Evolutionary conservation across 495 filamentous ascomycete species (phyloP), one percentile per base, ranked within the genome.

Genomic region (Aspergillus mulundensis): DNA sequence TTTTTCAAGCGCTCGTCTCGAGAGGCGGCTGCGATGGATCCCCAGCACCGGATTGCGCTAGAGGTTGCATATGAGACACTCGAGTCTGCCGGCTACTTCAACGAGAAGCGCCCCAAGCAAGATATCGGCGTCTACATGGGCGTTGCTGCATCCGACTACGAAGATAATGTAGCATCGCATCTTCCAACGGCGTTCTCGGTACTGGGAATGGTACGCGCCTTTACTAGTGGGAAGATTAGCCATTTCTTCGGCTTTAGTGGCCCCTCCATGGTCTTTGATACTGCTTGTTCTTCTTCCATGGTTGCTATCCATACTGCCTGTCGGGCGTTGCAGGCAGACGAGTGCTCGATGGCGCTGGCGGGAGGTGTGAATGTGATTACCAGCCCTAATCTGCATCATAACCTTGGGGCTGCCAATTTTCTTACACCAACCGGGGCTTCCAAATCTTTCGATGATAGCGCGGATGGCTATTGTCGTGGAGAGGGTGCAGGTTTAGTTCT

Each of bases 1-100:
- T 83, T 84, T 66, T 85, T 82, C 70, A 71, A 68, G 50, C 70
- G 61, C 25, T 72, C 61, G 24, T 55, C 70, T 0, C 67, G 75
- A 1, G 82, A 85, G 58, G 67, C 70, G 0, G 53, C 57, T 0
- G 64, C 67, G 3, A 78, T 73, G 61, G 82, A 82, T 48, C 82
- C 80, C 1, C 77, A 80, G 53, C 78, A 78, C 36, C 66, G 81
- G 0, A 65, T 77, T 0, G 25, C 77, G 0, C 71, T 84, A 5
- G 67, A 82, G 36, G 54, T 65, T 0, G 66, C 73, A 0, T 82
- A 83, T 44, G 68, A 84, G 43, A 71, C 77, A 0, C 36, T 80
- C 0, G 76, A 81, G 43, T 66, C 69, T 49, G 61, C 69, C 0
- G 74, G 70, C 1, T 76, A 76, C 38, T 8, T 42, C 38, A 3